Base-by-base conservation (phyloP, 1,284 basidiomycete species). In the Trichosporon coremiiforme region DNA sequence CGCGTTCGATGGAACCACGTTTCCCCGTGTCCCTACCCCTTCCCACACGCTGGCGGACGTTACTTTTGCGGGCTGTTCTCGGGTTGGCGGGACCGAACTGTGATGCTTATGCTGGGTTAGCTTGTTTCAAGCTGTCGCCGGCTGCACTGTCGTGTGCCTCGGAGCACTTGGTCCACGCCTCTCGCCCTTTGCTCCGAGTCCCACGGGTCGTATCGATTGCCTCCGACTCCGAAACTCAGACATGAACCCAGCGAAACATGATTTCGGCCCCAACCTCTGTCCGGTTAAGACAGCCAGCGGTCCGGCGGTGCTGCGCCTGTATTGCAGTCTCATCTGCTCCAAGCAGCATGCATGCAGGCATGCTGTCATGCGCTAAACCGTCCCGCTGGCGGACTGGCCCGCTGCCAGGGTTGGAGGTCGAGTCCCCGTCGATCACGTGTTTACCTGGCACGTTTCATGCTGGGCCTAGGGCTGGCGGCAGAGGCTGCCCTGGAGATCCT, bases 381-480 rank as follows among this genome's bases (percentile, higher is more conserved):
- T 45, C 41, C 41, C 47, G 22, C 20, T 53, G 20, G 47, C 47
- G 47, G 20, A 53, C 47, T 53, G 47, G n/a, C 41, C 41, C 41
- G 41, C 41, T 45, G 41, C 7, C 41, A 45, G 41, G 41, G 41
- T 17, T 7, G 13, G 41, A 45, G 10, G 41, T 22, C 47, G n/a
- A 22, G 47, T 53, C 47, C 47, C 47, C 22, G 47, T 53, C 47
- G 20, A 53, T 53, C 47, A 53, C 47, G 20, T 53, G 47, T 53
- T n/a, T n/a, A 17, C 20, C 20, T 22, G 47, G 8, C n/a, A 9
- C 20, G 47, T 53, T 53, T 53, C 47, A 53, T 2, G 20, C 47
- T 22, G 7, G 7, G n/a, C 8, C 47, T 9, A 20, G 6, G 4
- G 47, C n/a, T 4, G 47, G 47, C 9, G 47, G 2, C 8, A 6